Evolutionary conservation across 140 eudicot genomes (phyloP), one percentile per base, ranked within the genome.

Genomic region (Oenanthe javanica): DNA sequence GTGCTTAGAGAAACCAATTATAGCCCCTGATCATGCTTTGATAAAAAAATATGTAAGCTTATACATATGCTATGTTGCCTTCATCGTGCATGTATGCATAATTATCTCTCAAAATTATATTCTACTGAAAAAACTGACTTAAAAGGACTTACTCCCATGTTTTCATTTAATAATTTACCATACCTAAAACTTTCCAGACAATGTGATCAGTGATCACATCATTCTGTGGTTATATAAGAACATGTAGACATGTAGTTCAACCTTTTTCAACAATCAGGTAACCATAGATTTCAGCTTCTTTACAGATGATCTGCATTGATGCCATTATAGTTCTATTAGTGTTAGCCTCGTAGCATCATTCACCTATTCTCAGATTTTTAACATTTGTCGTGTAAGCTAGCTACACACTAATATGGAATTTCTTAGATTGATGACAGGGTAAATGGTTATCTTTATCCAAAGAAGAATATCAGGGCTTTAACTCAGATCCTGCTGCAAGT

Each of bases 361-460:
- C 6, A 3, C 70, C 3, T 23, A 0, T 23, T 61, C 38, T 72
- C 52, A 19, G 4, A 3, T 21, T 73, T 43, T 16, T 9, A 4
- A n/a, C 12, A 12, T 51, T 69, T 77, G 8, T 38, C 43, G 45
- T 21, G 50, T 42, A 19, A 59, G 81, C 79, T 52, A 31, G 54
- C 13, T 48, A 63, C 91, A 80, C 76, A 84, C 82, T 79, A 76
- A 23, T 38, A 54, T 83, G 69, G 76, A 61, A 59, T 82, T 72
- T 82, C 81, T 81, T 89, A 95, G 99, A 90, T 95, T 76, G 96
- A 90, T 86, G 93, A 95, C 87, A 84, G 89, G 89, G 96, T 92
- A 83, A 92, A 93, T 70, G 99, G 98, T 77, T 95, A 83, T 79
- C 91, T 95, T 42, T 95, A 86, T 66, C 93, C 96, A 1, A 95